These are phyloP conservation scores for Umbilicaria muhlenbergii DNA, from an alignment of 495 filamentous ascomycete genomes.

Conservation along the genomic window DNA sequence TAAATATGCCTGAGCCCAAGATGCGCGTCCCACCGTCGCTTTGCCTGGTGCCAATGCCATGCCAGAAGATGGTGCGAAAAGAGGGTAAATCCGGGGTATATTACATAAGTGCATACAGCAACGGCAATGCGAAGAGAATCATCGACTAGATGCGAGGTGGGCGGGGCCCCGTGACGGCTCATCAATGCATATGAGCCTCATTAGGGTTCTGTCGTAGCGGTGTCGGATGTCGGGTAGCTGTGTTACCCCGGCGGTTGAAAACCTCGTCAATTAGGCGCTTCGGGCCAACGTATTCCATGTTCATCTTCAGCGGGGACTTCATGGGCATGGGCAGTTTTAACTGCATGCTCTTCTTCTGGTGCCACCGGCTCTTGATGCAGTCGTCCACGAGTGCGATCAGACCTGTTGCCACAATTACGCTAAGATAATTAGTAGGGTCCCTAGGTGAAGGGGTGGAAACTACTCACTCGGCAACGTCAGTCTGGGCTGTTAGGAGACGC, in stretches of 20 bases:
- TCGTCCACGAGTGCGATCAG: constrained; percentile 86
- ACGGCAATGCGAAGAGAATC: too few species aligned
- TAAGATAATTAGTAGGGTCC: constrained; percentile 24
- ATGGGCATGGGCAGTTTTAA: constrained; percentile 38
- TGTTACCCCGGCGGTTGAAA: constrained; percentile 42
- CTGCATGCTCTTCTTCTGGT: constrained; percentile 44
- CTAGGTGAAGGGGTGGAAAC: neutral
- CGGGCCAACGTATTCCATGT: constrained; percentile 53
- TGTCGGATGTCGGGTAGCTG: constrained; percentile 6
- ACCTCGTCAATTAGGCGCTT: constrained; percentile 65
- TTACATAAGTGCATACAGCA: too few species aligned
- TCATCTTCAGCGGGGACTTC: constrained; percentile 41
- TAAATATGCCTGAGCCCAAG: too few species aligned
- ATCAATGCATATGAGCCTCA: too few species aligned
- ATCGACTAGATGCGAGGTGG: too few species aligned
- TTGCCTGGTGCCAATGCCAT: too few species aligned
- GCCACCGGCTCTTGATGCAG: constrained; percentile 69
- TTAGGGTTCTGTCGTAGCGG: constrained; percentile 3
- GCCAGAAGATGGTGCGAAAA: too few species aligned
- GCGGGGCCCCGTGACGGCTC: too few species aligned
- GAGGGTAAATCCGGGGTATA: too few species aligned
- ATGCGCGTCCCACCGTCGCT: too few species aligned
- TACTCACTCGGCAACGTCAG: constrained; percentile 89
- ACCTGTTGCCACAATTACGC: constrained; percentile 80
- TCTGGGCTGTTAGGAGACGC: constrained; percentile 43